phyloP scores from a whole-genome alignment of 495 filamentous ascomycete species.

The Talaromyces ruber region DNA sequence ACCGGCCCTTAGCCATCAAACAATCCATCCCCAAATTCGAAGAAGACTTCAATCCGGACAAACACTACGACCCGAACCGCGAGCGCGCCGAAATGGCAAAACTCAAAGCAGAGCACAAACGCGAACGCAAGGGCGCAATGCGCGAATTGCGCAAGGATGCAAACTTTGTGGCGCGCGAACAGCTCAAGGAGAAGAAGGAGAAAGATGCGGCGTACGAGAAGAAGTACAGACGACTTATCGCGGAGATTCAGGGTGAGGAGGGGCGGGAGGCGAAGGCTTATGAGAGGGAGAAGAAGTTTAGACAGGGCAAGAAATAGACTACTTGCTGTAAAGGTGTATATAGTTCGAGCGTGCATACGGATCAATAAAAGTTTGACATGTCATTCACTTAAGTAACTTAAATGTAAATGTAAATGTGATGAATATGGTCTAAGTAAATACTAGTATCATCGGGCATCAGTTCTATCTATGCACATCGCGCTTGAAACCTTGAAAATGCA shows the following conservation, averaged over 20 bases:
- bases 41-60: conserved; percentile 85
- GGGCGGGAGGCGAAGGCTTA: conserved; percentile 79
- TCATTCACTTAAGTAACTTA: background rate
- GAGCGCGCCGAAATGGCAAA: conserved; percentile 76
- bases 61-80: conserved; percentile 89
- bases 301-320: conserved; percentile 49
- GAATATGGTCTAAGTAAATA: background rate
- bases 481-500: background rate
- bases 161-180: conserved; percentile 82
- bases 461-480: background rate
- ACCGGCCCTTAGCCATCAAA: conserved; percentile 81
- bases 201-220: conserved; percentile 82
- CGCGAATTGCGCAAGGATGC: conserved; percentile 91
- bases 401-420: background rate
- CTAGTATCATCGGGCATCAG: background rate
- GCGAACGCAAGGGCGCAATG: conserved; percentile 90
- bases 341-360: background rate
- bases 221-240: conserved; percentile 86
- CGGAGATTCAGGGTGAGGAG: conserved; percentile 92
- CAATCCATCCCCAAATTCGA: conserved; percentile 92
- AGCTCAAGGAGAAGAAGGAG: conserved; percentile 84
- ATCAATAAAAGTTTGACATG: background rate
- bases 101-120: conserved; percentile 82
- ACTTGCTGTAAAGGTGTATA: conserved; percentile 7
- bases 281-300: conserved; percentile 69